Conservation (phyloP, 306 rosid genomes). For the apple (Malus domestica) region DNA sequence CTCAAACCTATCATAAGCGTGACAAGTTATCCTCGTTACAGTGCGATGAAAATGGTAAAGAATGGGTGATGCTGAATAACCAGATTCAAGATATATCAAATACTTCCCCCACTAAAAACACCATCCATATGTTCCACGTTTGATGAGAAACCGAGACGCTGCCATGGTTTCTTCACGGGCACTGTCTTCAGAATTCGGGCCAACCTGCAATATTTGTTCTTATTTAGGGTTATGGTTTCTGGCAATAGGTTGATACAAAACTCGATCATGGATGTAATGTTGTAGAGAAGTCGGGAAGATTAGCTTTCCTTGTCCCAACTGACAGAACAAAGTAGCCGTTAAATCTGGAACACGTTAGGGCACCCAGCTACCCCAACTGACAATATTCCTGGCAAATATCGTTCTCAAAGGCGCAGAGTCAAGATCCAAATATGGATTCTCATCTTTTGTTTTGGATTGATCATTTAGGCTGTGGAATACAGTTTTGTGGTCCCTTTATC, state of each 20-base stretch:
- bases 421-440: not conserved
- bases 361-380: not conserved
- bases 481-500: not conserved
- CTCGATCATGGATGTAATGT: not conserved
- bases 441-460: too few relatives aligned
- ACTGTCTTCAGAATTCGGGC: not conserved
- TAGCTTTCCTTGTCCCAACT: not conserved
- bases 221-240: not conserved
- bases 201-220: not conserved
- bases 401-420: not conserved
- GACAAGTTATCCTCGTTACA: too few relatives aligned
- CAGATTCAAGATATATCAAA: not conserved
- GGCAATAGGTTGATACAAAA: not conserved
- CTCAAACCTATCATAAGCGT: too few relatives aligned
- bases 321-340: not conserved
- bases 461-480: not conserved
- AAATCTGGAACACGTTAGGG: not conserved
- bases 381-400: not conserved
- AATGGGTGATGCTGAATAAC: not conserved
- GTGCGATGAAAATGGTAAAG: not conserved
- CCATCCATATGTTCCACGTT: not conserved
- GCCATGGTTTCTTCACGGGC: not conserved
- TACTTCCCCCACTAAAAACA: not conserved
- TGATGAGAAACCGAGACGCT: not conserved
- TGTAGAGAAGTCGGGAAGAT: not conserved